A percentile compares a stretch with the other conserved stretches of the same genome.
Evolutionary conservation across 2,329 filamentous ascomycete species (phyloP).

Genomic region (Mycocentrospora acerina): DNA sequence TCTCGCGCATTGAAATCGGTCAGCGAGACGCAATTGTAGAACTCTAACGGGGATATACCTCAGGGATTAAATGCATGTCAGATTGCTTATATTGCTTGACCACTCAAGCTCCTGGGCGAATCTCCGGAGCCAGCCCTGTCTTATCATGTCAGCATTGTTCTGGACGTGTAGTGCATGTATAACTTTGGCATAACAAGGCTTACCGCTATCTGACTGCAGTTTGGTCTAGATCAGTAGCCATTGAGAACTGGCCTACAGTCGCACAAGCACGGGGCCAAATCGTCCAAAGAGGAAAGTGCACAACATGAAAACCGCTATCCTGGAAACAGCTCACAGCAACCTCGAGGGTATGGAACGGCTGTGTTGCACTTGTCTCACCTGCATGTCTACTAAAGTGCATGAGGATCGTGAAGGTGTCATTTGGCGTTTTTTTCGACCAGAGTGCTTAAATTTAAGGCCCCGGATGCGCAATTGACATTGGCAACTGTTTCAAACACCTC

Average conservation of each 20-base stretch:
- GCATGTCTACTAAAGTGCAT: no score
- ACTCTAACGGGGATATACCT: no score
- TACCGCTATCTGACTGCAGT: slow-evolving; percentile 1
- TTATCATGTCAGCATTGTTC: slow-evolving; percentile 5
- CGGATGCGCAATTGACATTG: neutral
- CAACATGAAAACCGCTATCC: slow-evolving; percentile 1
- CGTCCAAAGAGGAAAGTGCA: slow-evolving; percentile 10
- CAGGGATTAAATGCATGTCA: slow-evolving; percentile 17
- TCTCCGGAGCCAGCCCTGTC: neutral
- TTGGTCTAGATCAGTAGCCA: slow-evolving; percentile 6
- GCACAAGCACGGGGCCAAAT: slow-evolving; percentile 16
- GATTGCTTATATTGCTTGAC: slow-evolving; percentile 18
- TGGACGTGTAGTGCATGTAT: slow-evolving; percentile 1
- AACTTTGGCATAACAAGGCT: slow-evolving; percentile 4
- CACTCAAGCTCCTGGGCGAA: slow-evolving; percentile 15
- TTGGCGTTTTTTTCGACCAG: no score
- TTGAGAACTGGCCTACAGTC: slow-evolving; percentile 10
- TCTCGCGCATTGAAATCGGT: no score
- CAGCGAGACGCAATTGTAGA: no score
- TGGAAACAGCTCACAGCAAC: slow-evolving; percentile 2
- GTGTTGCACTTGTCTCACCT: no score
- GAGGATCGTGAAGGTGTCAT: no score
- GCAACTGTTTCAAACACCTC: neutral
- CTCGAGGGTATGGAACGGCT: neutral
- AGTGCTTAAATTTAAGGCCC: neutral